A percentile compares a stretch with the other conserved stretches of the same genome.
These are phyloP conservation scores for Stephania japonica DNA, from an alignment of 164 flowering plant genomes.

Conservation along the genomic window DNA sequence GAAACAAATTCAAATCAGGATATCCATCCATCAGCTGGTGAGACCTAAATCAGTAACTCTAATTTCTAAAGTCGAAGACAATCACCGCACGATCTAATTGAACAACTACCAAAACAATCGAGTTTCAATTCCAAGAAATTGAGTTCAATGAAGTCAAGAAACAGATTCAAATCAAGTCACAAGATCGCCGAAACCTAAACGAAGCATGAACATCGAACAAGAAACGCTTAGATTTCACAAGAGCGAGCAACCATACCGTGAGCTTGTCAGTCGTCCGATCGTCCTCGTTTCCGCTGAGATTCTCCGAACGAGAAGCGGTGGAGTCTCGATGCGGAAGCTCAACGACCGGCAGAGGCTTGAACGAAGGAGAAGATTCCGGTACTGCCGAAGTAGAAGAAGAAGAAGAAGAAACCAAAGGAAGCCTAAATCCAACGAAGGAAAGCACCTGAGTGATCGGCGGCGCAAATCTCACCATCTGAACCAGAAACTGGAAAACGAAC, in stretches of 20 bases:
- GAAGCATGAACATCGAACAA: not conserved
- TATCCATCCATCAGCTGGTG: not conserved
- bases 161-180: not conserved
- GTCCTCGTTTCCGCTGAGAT: not conserved
- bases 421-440: conserved; percentile 30
- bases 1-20: too few species aligned
- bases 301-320: not conserved
- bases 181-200: too few species aligned
- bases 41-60: conserved; percentile 1
- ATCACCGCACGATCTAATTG: not conserved
- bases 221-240: not conserved
- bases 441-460: conserved; percentile 26
- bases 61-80: not conserved
- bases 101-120: not conserved
- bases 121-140: not conserved
- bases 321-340: conserved; percentile 33
- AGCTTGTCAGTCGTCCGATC: conserved; percentile 27
- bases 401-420: conserved; percentile 9
- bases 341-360: conserved; percentile 48
- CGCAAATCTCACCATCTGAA: conserved; percentile 41
- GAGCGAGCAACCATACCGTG: conserved; percentile 26
- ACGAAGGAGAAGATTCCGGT: conserved; percentile 27
- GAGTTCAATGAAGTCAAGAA: not conserved
- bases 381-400: conserved; percentile 8
- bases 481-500: conserved; percentile 62